Evolutionary conservation across 2,329 filamentous ascomycete genomes (phyloP), one percentile per base, ranked within the genome.

Genomic region (Xylariaceae sp.): DNA sequence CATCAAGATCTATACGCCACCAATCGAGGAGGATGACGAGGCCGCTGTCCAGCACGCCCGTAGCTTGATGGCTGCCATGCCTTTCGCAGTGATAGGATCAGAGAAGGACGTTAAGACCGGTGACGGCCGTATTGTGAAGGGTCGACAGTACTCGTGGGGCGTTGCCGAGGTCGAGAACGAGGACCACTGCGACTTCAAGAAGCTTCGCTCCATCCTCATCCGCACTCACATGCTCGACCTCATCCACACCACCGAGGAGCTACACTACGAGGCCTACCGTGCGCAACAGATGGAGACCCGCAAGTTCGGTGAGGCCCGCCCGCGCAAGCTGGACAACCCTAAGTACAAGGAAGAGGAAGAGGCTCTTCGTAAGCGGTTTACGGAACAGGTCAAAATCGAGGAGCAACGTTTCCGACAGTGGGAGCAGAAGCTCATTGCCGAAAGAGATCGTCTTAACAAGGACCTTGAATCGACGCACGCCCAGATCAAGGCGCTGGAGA

Each of bases 281-380:
- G 94, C 94, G 48, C 90, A 95, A 74, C 95, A 99, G 76, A 99
- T 99, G 94, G 94, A 99, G 81, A 99, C 94, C 44, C 85, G 94
- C 76, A 99, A 99, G 77, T 97, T 99, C 64, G 94, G 94, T 74
- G 95, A 99, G 78, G 92, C 91, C 52, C 86, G 92, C 61, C 94
- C 94, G 62, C 83, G 92, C 74, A 99, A 99, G 83, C 81, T 99
- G 64, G 94, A 99, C 78, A 99, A 99, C 81, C 94, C 94, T 76
- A 99, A 99, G 81, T 99, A 97, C 83, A 99, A 99, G 84, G 94
- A 99, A 73, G 94, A 99, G 75, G 94, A 99, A 71, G 94, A 99
- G 81, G 89, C 89, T 55, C 85, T 99, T 59, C 86, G 94, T 75
- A 99, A 99, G 85, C 85, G 95, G 63, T 99, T 99, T 77, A 99